These are phyloP conservation scores for Biscogniauxia mediterranea DNA, from an alignment of 2,329 filamentous ascomycete species.

Conservation along the genomic window DNA sequence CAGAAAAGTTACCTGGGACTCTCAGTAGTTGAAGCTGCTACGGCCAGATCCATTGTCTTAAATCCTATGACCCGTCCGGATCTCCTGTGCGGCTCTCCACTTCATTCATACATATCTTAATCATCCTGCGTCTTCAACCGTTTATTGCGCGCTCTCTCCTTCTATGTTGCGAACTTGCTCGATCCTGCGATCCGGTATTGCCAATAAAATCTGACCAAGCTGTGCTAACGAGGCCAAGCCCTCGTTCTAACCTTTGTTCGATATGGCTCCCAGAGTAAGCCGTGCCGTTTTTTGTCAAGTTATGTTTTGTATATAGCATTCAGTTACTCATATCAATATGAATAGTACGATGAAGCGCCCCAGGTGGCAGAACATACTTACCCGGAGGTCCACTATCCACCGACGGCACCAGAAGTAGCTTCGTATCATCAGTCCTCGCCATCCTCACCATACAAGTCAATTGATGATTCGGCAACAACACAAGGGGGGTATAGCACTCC, in stretches of 20 bases:
- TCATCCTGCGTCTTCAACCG: conserved; percentile 4
- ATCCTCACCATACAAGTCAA: conserved; percentile 18
- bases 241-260: neutral
- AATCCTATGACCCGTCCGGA: conserved; percentile 4
- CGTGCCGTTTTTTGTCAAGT: neutral
- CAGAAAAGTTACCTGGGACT: neutral
- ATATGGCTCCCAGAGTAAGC: conserved; percentile 26
- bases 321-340: neutral
- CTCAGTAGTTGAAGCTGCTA: too few relatives aligned
- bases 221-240: neutral
- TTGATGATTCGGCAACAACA: conserved; percentile 14
- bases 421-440: conserved; percentile 9
- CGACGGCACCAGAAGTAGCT: conserved; percentile 23
- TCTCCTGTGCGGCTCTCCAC: conserved; percentile 9
- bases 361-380: conserved; percentile 25
- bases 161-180: conserved; percentile 2
- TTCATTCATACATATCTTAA: conserved; percentile 17
- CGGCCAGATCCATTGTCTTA: neutral
- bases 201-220: neutral
- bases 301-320: conserved; percentile 3
- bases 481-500: conserved; percentile 15
- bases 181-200: conserved; percentile 1
- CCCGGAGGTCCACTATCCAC: conserved; percentile 34
- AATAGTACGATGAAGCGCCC: conserved; percentile 33
- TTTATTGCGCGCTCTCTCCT: conserved; percentile 6